These are phyloP conservation scores for Phanerochaete sordida DNA, from an alignment of 768 basidiomycete species.

Conservation along the genomic window DNA sequence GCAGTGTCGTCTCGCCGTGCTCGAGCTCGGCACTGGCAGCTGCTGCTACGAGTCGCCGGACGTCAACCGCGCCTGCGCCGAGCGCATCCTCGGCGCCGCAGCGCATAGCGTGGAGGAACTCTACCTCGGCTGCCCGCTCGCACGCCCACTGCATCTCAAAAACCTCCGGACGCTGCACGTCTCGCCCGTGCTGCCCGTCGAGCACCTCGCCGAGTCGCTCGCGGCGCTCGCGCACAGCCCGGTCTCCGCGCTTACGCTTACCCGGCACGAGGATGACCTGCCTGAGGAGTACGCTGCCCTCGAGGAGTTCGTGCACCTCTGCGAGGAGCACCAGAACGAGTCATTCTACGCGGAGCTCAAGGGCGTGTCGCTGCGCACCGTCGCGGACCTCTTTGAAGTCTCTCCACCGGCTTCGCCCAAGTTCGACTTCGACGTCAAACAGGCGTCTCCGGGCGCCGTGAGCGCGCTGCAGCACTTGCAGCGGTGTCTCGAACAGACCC, in stretches of 20 bases:
- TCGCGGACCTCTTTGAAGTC: constrained; percentile 33
- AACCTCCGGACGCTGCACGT: constrained; percentile 54
- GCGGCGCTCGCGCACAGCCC: constrained; percentile 54
- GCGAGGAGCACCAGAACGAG: constrained; percentile 37
- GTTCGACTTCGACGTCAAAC: not conserved
- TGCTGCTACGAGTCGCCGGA: constrained; percentile 52
- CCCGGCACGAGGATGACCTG: constrained; percentile 61
- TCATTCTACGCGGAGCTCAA: constrained; percentile 47
- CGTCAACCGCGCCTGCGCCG: constrained; percentile 50
- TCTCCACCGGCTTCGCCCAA: not conserved
- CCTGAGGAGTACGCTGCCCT: constrained; percentile 55
- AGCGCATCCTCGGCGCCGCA: constrained; percentile 57
- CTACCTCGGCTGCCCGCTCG: constrained; percentile 43
- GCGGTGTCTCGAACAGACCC: not conserved
- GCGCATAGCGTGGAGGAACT: constrained; percentile 52
- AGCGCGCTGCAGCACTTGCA: not conserved
- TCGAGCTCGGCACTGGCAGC: constrained; percentile 52
- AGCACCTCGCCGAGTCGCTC: constrained; percentile 56
- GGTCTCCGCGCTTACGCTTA: constrained; percentile 51
- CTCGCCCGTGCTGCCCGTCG: constrained; percentile 57
- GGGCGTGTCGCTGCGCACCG: constrained; percentile 41
- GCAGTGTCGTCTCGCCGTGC: constrained; percentile 47
- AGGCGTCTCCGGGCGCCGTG: not conserved
- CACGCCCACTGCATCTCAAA: constrained; percentile 38
- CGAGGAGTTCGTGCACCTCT: constrained; percentile 50